phyloP scores from a whole-genome alignment of 371 early-diverging fungal genomes.

The Mortierella sp. region DNA sequence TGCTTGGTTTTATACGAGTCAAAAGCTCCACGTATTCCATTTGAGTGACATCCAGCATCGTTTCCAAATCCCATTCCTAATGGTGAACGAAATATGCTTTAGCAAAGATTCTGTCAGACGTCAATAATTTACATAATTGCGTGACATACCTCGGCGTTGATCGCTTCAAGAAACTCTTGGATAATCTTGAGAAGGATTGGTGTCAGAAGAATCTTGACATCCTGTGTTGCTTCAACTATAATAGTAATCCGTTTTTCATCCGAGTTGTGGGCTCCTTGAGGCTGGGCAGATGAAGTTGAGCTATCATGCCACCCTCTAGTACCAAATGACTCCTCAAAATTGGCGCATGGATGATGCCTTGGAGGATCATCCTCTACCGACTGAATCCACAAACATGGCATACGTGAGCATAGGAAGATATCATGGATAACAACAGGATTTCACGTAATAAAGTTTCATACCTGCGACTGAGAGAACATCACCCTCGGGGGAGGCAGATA shows the following conservation, averaged over 20 bases:
- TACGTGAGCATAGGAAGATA: neutral
- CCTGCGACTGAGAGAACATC: slow-evolving; percentile 43
- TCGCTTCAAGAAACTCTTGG: slow-evolving; percentile 77
- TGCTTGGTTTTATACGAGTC: slow-evolving; percentile 61
- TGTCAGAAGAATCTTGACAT: slow-evolving; percentile 73
- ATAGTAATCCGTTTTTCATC: slow-evolving; percentile 63
- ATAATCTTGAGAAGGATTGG: slow-evolving; percentile 82
- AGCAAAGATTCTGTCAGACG: neutral
- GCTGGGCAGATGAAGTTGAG: slow-evolving; percentile 32
- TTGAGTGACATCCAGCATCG: slow-evolving; percentile 78
- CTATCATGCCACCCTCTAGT: slow-evolving; percentile 17
- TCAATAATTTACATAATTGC: neutral
- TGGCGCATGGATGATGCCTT: slow-evolving; percentile 45
- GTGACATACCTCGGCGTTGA: slow-evolving; percentile 71
- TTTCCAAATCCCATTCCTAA: slow-evolving; percentile 77
- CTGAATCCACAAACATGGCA: slow-evolving; percentile 10
- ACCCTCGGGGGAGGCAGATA: slow-evolving; percentile 67
- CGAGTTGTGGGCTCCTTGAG: slow-evolving; percentile 28
- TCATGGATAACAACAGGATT: neutral
- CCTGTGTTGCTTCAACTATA: slow-evolving; percentile 70
- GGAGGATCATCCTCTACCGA: slow-evolving; percentile 45
- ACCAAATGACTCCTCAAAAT: slow-evolving; percentile 49
- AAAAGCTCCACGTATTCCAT: slow-evolving; percentile 75
- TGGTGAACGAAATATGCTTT: neutral
- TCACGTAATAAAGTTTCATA: slow-evolving; percentile 9